Evolutionary conservation across 163 green algal species (phyloP), one percentile per base, ranked within the genome.

Genomic region (Coccomyxa subellipsoidea): DNA sequence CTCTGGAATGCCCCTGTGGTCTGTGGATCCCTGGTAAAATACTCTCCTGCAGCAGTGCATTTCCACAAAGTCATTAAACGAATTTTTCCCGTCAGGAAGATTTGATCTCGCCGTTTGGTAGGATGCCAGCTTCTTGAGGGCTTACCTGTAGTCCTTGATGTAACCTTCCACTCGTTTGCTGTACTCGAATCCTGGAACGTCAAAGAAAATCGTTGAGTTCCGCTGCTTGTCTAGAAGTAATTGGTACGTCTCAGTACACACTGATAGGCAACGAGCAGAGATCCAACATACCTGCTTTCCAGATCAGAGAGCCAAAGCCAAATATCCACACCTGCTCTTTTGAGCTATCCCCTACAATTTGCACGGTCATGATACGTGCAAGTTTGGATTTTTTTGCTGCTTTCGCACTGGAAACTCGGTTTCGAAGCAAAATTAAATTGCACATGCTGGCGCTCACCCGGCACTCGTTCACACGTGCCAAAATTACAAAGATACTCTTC

Each of bases 1-100:
- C 36, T 87, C 82, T 9, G 87, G 89, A 0, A 83, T 88, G 38
- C 92, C 92, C 0, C 92, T 85, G 73, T 95, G 92, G 71, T 95
- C 92, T 53, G 92, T 91, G 9, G 82, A 88, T 34, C 85, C 91
- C 75, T 85, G 81, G 59, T 81, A 79, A 54, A 85, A 85, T 2
- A 83, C 80, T 21, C 73, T 29, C 76, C 76, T 79, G 73, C 32
- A 79, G 27, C 12, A 35, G 73, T 66, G n/a, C n/a, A n/a, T n/a
- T n/a, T n/a, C n/a, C n/a, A 69, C 54, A 69, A 21, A 69, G 54
- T 69, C 18, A 69, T 21, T 69, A 21, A 21, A 21, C 54, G 18
- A n/a, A 69, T 69, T 18, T 21, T 69, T 69, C 18, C 54, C 18
- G 54, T 69, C 18, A n/a, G 54, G 54, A 21, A 18, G 18, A 21